Evolutionary conservation across 2,329 filamentous ascomycete genomes (phyloP), one percentile per base, ranked within the genome.

Genomic region (Alternaria arborescens): DNA sequence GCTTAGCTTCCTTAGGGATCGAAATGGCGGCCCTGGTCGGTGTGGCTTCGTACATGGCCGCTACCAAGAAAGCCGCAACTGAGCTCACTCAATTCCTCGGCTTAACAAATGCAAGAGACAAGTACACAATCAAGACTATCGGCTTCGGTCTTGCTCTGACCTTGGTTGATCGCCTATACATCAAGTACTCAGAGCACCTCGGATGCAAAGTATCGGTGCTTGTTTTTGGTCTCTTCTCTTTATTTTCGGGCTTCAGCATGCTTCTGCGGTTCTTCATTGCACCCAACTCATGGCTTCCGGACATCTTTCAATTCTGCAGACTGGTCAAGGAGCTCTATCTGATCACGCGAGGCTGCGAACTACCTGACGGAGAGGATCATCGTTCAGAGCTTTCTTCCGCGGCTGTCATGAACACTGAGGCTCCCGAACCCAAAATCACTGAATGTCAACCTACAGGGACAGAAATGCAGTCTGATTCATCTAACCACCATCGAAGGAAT

Each of bases 271-370:
- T 61, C 22, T 34, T 62, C 26, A 1, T 51, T 11, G 24, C n/a
- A 8, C 24, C 43, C 3, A 20, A 30, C 11, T 46, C 43, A 8
- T 16, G 26, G 20, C 26, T 38, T 18, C 36, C 46, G 8, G 40
- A 60, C 4, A 8, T 55, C 12, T 30, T n/a, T 4, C 48, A 41
- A 16, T 11, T 38, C n/a, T 18, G 10, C n/a, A 14, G 12, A 4
- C 16, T 36, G 18, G 32, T 52, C 24, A 51, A 51, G 14, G 48
- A 61, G 4, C 48, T 63, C 28, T 61, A 48, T 14, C n/a, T 51
- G 8, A 36, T 52, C 22, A 26, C 36, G 5, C 41, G 14, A 41
- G 46, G 24, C 8, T 28, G n/a, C 6, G 40, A 42, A 1, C 14
- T 59, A 14, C 44, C 51, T 18, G 26, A 14, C 14, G 42, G 34